Evolutionary conservation across 805 yeast genomes (phyloP), one percentile per base, ranked within the genome.

Genomic region (Blastobotrys parvus): DNA sequence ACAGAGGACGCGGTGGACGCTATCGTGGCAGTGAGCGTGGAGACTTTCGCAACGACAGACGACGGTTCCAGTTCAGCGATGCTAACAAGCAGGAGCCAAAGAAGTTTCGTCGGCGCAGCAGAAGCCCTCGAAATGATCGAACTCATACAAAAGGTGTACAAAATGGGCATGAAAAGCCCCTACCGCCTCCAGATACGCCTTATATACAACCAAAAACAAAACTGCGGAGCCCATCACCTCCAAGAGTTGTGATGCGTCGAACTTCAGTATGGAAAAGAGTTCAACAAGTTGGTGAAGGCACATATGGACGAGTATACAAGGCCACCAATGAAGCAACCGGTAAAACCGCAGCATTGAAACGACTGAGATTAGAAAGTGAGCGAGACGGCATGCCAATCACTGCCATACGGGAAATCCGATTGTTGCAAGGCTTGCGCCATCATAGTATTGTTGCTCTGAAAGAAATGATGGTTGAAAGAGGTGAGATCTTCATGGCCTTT

Each of bases 211-310:
- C n/a, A n/a, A n/a, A n/a, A n/a, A n/a, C n/a, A n/a, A n/a, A n/a
- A n/a, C n/a, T n/a, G n/a, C 29, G 29, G 7, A 7, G 10, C 11
- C 29, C 29, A 8, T 25, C 29, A 8, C 29, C 29, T 25, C 29
- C 29, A 25, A 32, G 20, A n/a, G 5, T 20, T 30, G 29, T 19
- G 23, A 29, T 40, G 39, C 32, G 51, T 15, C 27, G 27, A 10
- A 34, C 44, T 3, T 43, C 52, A n/a, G 57, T 62, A n/a, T 87
- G 82, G 60, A 80, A 81, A 50, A 69, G 89, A 43, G 76, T 85
- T 1, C 72, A 76, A 33, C 97, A 92, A 58, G 97, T 92, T 3
- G 98, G 98, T n/a, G 97, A 92, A 63, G 98, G 98, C 7, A 92
- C 97, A 0, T 92, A 92, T 61, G 98, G 98, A 16, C 88, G 86